Base-by-base conservation (phyloP, 345 rosid genomes). In the Schrenkiella parvula region DNA sequence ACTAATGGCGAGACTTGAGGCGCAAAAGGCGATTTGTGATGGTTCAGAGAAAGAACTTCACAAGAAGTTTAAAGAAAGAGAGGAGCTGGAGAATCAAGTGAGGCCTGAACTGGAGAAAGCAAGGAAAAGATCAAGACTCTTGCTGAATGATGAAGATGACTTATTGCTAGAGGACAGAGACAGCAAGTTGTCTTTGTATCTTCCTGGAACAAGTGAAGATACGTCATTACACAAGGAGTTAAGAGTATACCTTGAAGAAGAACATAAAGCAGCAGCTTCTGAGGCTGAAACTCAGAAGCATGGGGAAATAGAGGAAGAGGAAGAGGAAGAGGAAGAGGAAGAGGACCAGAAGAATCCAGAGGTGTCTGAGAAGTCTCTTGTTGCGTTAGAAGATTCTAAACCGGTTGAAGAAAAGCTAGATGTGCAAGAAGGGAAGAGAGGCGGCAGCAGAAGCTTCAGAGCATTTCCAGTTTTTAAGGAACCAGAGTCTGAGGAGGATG, bases 1-100 rank as follows among this genome's bases (percentile, higher is more conserved):
- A 0, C 90, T 95, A 37, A 89, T 80, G 88, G 95, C 97, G 29
- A 91, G 96, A 71, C 82, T 95, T 26, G 97, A 89, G 82, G 98
- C 98, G 4, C 98, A 95, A 65, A 95, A 87, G 78, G 92, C 89
- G 6, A 88, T 95, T 18, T 88, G 96, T 52, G 96, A 95, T 76
- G 84, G 89, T 14, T 72, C 98, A 0, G 99, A 89, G 82, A 90
- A 80, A 76, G 99, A 92, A 38, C 89, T 92, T 54, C 98, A 90
- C 81, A 87, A 80, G 81, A 88, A 84, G 75, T 93, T 84, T 69
- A 95, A 84, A 68, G 92, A 86, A 59, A 83, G 91, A 66, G 95
- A 95, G 44, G 98, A 86, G 54, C 74, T 95, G 22, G 93, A 86
- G 82, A 81, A 69, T 63, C 91, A 86, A 84, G 82, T 87, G 68